Evolutionary conservation across 129 eudicot species (phyloP).

Genomic region (Daucus carota): DH1_v3.0 NC_030382.2:33945501-33946000

Average conservation of each 20-base stretch:
- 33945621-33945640: constrained; percentile 32
- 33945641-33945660: not conserved
- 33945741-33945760: not conserved
- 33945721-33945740: not conserved
- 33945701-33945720: not conserved
- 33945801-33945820: constrained; percentile 54
- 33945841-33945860: not conserved
- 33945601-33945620: constrained; percentile 70
- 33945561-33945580: constrained; percentile 27
- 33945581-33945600: constrained; percentile 88
- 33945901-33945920: constrained; percentile 94
- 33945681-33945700: not conserved
- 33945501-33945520: constrained; percentile 27
- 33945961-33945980: constrained; percentile 86
- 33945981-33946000: not conserved
- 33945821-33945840: not conserved
- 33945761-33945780: constrained; percentile 71
- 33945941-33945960: constrained; percentile 69
- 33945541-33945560: constrained; percentile 10
- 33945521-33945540: constrained; percentile 18
- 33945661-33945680: not conserved
- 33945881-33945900: not conserved
- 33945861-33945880: not conserved
- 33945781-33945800: constrained; percentile 82
- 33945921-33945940: constrained; percentile 77